Evolutionary conservation across 768 basidiomycete genomes (phyloP).

Genomic region (Suillus subaureus): DNA sequence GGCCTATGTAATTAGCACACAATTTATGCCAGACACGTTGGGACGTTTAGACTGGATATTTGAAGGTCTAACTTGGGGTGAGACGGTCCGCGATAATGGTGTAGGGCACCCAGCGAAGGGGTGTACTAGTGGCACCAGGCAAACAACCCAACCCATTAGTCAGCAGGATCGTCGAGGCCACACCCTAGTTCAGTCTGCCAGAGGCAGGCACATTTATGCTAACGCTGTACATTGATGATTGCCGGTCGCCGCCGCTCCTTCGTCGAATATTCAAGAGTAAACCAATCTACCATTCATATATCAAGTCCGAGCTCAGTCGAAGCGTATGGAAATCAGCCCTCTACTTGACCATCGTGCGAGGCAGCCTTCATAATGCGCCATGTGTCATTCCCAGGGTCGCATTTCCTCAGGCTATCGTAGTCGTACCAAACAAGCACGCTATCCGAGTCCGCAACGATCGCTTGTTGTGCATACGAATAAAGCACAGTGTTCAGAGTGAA

Average conservation of each 20-base stretch:
- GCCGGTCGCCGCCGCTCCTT: not conserved
- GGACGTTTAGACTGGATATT: too few species aligned
- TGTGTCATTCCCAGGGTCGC: constrained; percentile 56
- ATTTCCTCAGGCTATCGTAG: constrained; percentile 67
- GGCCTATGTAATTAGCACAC: too few species aligned
- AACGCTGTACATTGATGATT: too few species aligned
- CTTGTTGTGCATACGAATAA: constrained; percentile 64
- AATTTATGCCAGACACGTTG: too few species aligned
- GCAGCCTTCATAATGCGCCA: constrained; percentile 33
- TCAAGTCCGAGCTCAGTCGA: not conserved
- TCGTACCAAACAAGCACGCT: constrained; percentile 78
- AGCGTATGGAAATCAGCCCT: not conserved
- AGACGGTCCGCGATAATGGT: too few species aligned
- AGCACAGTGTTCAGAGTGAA: constrained; percentile 57
- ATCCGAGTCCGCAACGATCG: constrained; percentile 66
- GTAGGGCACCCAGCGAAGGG: too few species aligned
- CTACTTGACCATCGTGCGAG: not conserved
- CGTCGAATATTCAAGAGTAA: not conserved
- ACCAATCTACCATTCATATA: not conserved
- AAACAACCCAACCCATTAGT: too few species aligned
- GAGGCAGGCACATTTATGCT: not conserved
- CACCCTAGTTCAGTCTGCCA: not conserved
- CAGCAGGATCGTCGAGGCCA: too few species aligned
- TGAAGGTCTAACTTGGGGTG: too few species aligned
- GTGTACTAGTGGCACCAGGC: too few species aligned